These are phyloP conservation scores for Eimeria maxima DNA, from an alignment of 169 alveolate species.

Conservation along the genomic window DNA sequence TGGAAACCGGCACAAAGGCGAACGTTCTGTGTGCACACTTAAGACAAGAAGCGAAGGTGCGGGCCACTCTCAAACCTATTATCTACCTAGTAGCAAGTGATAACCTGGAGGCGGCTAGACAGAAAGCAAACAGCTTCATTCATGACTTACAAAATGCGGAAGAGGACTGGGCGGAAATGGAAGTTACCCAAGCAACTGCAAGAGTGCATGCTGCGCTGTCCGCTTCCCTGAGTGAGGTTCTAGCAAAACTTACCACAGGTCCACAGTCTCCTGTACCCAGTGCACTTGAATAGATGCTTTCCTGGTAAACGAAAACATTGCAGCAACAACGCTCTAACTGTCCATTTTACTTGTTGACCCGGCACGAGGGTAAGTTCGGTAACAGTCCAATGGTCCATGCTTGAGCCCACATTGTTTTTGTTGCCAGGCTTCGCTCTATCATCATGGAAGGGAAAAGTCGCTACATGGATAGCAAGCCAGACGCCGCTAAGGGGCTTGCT, in stretches of 20 bases:
- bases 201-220: constrained; percentile 32
- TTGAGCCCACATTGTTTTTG: not conserved
- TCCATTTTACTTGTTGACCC: not conserved
- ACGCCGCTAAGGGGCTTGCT: not conserved
- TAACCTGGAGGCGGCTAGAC: not conserved
- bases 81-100: not conserved
- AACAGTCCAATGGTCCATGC: not conserved
- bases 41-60: not conserved
- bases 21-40: constrained; percentile 48
- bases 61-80: constrained; percentile 28
- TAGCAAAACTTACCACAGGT: not conserved
- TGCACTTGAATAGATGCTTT: not conserved
- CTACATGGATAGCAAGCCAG: not conserved
- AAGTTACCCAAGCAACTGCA: constrained; percentile 14
- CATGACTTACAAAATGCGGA: not conserved
- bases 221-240: constrained; percentile 35
- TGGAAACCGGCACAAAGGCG: constrained; percentile 38
- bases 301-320: not conserved
- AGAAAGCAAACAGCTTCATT: not conserved
- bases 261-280: not conserved
- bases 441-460: constrained; percentile 37
- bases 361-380: not conserved
- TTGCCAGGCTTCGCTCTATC: constrained; percentile 45
- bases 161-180: not conserved
- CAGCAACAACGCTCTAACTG: not conserved